A percentile compares a stretch with the other conserved stretches of the same genome.
Evolutionary conservation across 2,329 filamentous ascomycete genomes (phyloP).

Genomic region (Madurella fahalii): DNA sequence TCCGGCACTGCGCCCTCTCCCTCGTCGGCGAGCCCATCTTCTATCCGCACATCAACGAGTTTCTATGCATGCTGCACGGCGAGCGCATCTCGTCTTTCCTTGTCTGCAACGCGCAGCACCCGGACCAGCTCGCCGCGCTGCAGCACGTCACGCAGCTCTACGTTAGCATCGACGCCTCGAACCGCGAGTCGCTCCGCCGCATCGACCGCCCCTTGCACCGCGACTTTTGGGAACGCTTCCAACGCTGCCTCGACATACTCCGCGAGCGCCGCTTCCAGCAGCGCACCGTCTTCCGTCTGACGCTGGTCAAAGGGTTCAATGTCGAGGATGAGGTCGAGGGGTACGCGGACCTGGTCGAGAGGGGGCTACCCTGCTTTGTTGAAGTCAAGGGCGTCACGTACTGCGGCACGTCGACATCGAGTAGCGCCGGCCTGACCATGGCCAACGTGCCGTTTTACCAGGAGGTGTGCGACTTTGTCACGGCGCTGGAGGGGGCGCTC

Average conservation of each 20-base stretch:
- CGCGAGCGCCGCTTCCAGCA: constrained; percentile 78
- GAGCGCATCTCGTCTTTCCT: constrained; percentile 91
- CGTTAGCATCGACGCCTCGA: constrained; percentile 91
- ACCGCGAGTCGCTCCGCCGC: constrained; percentile 77
- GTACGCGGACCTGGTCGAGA: constrained; percentile 84
- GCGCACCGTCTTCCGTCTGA: constrained; percentile 90
- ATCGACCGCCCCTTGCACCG: constrained; percentile 91
- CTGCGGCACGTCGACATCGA: constrained; percentile 84
- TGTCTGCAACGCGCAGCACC: constrained; percentile 96
- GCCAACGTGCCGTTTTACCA: constrained; percentile 95
- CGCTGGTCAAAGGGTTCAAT: constrained; percentile 97
- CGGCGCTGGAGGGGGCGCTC: constrained; percentile 67
- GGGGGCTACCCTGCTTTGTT: constrained; percentile 83
- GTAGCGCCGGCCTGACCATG: constrained; percentile 88
- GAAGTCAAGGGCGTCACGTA: constrained; percentile 97
- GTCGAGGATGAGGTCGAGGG: constrained; percentile 88
- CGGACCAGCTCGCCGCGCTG: constrained; percentile 78
- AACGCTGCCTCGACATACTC: constrained; percentile 83
- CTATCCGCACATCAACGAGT: constrained; percentile 95
- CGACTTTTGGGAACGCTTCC: constrained; percentile 97
- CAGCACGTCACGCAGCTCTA: constrained; percentile 91
- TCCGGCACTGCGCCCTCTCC: constrained; percentile 86
- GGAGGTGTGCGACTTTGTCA: constrained; percentile 80
- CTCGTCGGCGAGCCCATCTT: constrained; percentile 98
- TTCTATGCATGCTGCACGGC: constrained; percentile 74